Evolutionary conservation across 768 basidiomycete genomes (phyloP), one percentile per base, ranked within the genome.

Genomic region (Mycena crocata): DNA sequence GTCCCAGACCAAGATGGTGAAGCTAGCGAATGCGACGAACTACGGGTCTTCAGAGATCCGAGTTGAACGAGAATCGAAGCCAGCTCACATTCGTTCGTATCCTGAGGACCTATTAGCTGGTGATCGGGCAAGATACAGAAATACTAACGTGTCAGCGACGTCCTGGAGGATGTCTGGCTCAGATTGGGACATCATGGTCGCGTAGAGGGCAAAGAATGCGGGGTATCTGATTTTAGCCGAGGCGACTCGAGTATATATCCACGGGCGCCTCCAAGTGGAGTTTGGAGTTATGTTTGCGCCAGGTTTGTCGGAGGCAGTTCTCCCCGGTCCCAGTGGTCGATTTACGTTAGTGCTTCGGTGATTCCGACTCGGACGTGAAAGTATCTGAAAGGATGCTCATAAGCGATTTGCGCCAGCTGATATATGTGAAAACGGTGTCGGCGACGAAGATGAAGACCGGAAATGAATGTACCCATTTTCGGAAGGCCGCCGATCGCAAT

Each of bases 1-100:
- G 51, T 82, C 80, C 77, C 77, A 81, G 1, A 81, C 62, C 6
- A 81, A 69, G 24, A 78, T 63, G 24, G 77, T 76, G 71, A 77
- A 79, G 64, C 77, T 72, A 2, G 71, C 74, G 31, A 82, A 71
- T 32, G 77, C 80, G 21, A 82, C 71, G 26, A 63, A 75, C 79
- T 80, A 40, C 23, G 42, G 4, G 26, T 23, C n/a, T 28, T 65
- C 37, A 61, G 49, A 34, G 37, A 31, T n/a, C 13, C 44, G 37
- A 40, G 37, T 23, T 39, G 24, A 9, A 3, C 19, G 28, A n/a
- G 30, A 54, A 17, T 46, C 13, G 17, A 37, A 19, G 32, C 26
- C 7, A 8, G 13, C 65, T 55, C 19, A 70, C 69, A 57, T 70
- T 70, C n/a, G 65, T 67, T 40, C 65, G 65, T 59, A 67, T 56